phyloP scores from a whole-genome alignment of 2,329 filamentous ascomycete genomes.

The Juglanconis sp. region DNA sequence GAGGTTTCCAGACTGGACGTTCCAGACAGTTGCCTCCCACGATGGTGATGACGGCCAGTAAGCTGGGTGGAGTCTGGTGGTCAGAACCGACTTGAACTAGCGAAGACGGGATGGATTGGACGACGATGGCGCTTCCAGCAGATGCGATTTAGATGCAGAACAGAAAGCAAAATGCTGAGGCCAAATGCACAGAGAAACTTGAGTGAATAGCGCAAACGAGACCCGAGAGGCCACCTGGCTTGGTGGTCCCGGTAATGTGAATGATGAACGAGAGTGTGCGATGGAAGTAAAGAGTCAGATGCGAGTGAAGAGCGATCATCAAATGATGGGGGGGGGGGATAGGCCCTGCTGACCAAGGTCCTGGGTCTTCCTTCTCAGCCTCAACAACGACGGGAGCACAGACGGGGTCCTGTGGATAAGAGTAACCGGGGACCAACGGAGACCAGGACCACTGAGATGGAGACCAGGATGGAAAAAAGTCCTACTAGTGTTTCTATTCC shows the following conservation, averaged over 20 bases:
- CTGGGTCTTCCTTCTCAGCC: constrained; percentile 17
- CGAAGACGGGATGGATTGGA: background rate
- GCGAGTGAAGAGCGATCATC: constrained; percentile 7
- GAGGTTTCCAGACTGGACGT: background rate
- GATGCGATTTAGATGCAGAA: background rate
- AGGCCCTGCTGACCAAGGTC: constrained; percentile 19
- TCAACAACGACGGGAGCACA: constrained; percentile 9
- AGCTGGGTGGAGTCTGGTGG: background rate
- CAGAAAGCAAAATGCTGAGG: background rate
- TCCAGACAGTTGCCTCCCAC: background rate
- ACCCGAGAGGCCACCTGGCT: constrained; percentile 18
- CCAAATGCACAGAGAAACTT: background rate
- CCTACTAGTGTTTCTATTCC: background rate
- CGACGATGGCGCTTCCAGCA: background rate
- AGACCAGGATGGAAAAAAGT: background rate
- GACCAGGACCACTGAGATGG: background rate
- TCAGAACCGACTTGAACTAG: background rate
- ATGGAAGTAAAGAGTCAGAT: constrained; percentile 20
- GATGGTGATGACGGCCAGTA: background rate
- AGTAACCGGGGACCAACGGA: background rate
- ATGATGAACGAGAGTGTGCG: constrained; percentile 9
- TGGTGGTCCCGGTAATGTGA: constrained; percentile 5
- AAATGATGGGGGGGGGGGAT: constrained; percentile 3
- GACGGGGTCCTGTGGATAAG: background rate
- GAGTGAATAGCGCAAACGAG: constrained; percentile 18